Evolutionary conservation across 2,329 filamentous ascomycete genomes (phyloP), one percentile per base, ranked within the genome.

Genomic region (Alternaria ethzedia): DNA sequence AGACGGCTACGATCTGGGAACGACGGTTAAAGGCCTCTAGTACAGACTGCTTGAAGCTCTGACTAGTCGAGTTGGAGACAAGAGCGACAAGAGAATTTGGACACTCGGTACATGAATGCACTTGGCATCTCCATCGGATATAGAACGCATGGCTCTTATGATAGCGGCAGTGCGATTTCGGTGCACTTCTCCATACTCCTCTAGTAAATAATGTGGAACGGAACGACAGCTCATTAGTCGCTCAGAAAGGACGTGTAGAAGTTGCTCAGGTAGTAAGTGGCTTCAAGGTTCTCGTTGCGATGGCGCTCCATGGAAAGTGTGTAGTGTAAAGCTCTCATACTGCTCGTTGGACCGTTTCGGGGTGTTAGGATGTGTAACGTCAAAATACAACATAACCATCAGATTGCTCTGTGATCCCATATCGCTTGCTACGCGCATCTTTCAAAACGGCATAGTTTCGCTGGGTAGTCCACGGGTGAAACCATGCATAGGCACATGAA

Each of bases 1-100:
- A 55, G 57, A 57, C 58, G 65, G 58, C 26, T 68, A 51, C 60
- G 69, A 70, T 75, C 67, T 71, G 65, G 70, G 66, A 64, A 65
- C 55, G 60, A 61, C 68, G 71, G 74, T 50, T 76, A 75, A 75
- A 70, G 41, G 52, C 61, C 13, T 63, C 54, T 44, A 30, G 43
- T 15, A 6, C 49, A 3, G 7, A 52, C 30, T 32, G 49, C 49
- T 52, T 52, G 20, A 10, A 36, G 28, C 20, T 25, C 21, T 41
- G 30, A 52, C 30, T 52, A 52, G 49, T 12, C 20, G 49, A 13
- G 41, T 51, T 41, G 61, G 25, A 63, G 30, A 70, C 64, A 66
- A 52, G 61, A 21, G 47, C 46, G 50, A 54, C 49, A 64, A 55
- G 64, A 54, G 59, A 59, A 60, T 44, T 58, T 59, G 36, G 26